Evolutionary conservation across 805 yeast genomes (phyloP).

Genomic region (Metschnikowia kofuensis): DNA sequence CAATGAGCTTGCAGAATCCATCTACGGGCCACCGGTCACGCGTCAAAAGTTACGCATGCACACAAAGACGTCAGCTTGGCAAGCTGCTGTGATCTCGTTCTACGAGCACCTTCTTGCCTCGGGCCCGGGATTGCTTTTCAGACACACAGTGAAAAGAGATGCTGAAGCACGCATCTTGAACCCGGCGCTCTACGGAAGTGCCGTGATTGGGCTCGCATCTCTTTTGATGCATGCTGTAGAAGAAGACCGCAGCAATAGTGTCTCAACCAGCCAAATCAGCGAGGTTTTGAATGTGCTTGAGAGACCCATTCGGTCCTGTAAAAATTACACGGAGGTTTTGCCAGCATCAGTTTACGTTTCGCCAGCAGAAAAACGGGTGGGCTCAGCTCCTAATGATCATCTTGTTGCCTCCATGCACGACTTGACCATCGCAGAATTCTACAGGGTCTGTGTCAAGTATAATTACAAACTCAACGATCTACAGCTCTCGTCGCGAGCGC

Average conservation of each 20-base stretch:
- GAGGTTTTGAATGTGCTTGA: constrained; percentile 61
- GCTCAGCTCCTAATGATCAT: constrained; percentile 27
- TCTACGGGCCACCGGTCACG: constrained; percentile 1
- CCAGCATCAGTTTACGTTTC: constrained; percentile 48
- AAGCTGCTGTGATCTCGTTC: constrained; percentile 7
- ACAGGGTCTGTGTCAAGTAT: constrained; percentile 61
- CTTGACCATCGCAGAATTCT: constrained; percentile 60
- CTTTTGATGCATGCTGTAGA: constrained; percentile 57
- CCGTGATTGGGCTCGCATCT: constrained; percentile 59
- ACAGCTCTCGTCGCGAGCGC: constrained; percentile 58
- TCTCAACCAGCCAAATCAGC: constrained; percentile 50
- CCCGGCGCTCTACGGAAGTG: constrained; percentile 57
- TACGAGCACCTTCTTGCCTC: constrained; percentile 29
- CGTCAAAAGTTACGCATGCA: constrained; percentile 3
- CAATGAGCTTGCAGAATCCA: neutral
- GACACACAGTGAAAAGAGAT: constrained; percentile 46
- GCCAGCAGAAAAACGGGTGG: constrained; percentile 21
- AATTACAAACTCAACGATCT: constrained; percentile 64
- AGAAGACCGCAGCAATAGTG: constrained; percentile 58
- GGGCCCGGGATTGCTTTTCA: constrained; percentile 34
- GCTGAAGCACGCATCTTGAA: constrained; percentile 60
- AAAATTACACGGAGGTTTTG: constrained; percentile 34
- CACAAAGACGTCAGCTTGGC: neutral
- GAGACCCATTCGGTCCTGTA: constrained; percentile 47
- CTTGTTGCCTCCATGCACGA: constrained; percentile 58